Conservation (phyloP, 768 basidiomycete genomes). For the Dioszegia crocea region DNA sequence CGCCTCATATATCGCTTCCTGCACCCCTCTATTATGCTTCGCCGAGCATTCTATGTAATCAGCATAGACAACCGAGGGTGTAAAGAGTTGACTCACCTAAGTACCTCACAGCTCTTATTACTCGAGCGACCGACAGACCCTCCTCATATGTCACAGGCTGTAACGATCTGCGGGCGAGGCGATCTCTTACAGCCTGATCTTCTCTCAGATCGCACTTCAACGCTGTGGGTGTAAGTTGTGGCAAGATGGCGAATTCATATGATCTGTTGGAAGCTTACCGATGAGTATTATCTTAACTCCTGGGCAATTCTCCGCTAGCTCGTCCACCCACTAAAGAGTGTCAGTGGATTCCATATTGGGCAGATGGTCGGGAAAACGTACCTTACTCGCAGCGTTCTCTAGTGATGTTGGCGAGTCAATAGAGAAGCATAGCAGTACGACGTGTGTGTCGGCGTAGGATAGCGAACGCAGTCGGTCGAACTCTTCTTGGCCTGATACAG, state of each 20-base stretch:
- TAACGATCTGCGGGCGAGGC: slow-evolving; percentile 64
- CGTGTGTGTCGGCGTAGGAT: slow-evolving; percentile 95
- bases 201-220: slow-evolving; percentile 94
- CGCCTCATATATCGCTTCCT: slow-evolving; percentile 85
- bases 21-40: slow-evolving; percentile 91
- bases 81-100: slow-evolving; percentile 69
- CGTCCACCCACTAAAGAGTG: slow-evolving; percentile 79
- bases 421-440: slow-evolving; percentile 94
- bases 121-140: slow-evolving; percentile 60
- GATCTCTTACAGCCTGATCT: slow-evolving; percentile 66
- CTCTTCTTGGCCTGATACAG: slow-evolving; percentile 36
- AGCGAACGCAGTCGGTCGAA: slow-evolving; percentile 89
- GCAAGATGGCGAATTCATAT: no score
- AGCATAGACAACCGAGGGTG: no score
- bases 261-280: slow-evolving; percentile 65
- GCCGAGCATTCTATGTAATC: slow-evolving; percentile 78
- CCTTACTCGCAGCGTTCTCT: slow-evolving; percentile 93
- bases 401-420: slow-evolving; percentile 93
- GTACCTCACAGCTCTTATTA: slow-evolving; percentile 64
- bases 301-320: slow-evolving; percentile 81
- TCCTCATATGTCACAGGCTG: slow-evolving; percentile 87
- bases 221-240: no score
- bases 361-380: slow-evolving; percentile 35
- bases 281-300: slow-evolving; percentile 94
- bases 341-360: neutral